phyloP scores from a whole-genome alignment of 768 basidiomycete genomes.

The Gloeophyllum trabeum region DNA sequence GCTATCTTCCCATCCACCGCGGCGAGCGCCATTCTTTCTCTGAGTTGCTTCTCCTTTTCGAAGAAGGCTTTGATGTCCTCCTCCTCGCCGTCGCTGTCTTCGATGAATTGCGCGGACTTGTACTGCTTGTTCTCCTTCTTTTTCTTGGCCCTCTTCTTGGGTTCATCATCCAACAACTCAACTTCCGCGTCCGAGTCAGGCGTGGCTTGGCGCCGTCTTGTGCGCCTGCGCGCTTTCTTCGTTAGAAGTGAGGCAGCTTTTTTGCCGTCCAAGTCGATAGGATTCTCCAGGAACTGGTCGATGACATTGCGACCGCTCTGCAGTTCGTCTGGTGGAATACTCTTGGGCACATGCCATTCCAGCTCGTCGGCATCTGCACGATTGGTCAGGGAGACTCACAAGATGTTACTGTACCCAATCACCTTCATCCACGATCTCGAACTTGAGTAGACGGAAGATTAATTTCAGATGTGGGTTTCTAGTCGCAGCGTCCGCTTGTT shows the following conservation, averaged over 20 bases:
- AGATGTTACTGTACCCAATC: constrained; percentile 11
- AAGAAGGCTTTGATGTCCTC: constrained; percentile 79
- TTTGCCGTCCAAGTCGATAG: constrained; percentile 73
- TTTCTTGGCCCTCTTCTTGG: constrained; percentile 34
- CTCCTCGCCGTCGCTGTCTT: constrained; percentile 81
- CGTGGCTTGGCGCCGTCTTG: constrained; percentile 38
- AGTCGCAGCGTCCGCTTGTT: constrained; percentile 66
- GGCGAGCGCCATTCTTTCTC: constrained; percentile 35
- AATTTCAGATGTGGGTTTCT: constrained; percentile 76
- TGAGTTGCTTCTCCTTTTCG: constrained; percentile 52
- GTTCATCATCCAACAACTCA: constrained; percentile 22
- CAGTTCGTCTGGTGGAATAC: constrained; percentile 56
- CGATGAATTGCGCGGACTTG: constrained; percentile 86
- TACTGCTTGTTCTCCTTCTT: constrained; percentile 62
- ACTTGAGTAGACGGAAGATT: constrained; percentile 70
- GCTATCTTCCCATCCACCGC: constrained; percentile 31
- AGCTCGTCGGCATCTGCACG: constrained; percentile 51
- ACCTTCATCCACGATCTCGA: constrained; percentile 61
- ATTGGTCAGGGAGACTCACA: constrained; percentile 4
- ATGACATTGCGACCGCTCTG: constrained; percentile 64
- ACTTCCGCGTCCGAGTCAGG: constrained; percentile 32
- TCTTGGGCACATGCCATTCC: constrained; percentile 78
- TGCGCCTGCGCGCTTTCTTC: constrained; percentile 42
- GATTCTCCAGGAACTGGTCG: constrained; percentile 71
- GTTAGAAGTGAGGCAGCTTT: constrained; percentile 60